Conservation (phyloP, 2,329 filamentous ascomycete genomes). For the Colletotrichum sp. region DNA sequence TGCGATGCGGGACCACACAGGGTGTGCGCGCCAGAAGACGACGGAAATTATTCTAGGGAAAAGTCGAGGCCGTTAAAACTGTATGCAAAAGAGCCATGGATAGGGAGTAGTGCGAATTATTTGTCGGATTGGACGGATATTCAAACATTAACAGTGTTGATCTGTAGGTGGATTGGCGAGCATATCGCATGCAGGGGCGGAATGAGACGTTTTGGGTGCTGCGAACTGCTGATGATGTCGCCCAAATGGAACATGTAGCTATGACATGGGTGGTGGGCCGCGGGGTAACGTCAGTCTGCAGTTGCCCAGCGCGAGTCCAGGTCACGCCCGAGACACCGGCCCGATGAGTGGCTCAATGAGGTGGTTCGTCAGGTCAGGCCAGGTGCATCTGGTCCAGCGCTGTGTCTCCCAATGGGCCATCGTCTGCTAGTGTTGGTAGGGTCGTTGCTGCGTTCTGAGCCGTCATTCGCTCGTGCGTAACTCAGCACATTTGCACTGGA, state of each 20-base stretch:
- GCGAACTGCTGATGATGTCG: slow-evolving; percentile 18
- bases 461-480: not conserved
- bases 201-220: slow-evolving; percentile 1
- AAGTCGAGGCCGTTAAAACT: not conserved
- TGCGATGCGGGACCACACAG: not conserved
- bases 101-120: not conserved
- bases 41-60: not conserved
- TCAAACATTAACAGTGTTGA: not conserved
- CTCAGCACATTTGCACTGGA: not conserved
- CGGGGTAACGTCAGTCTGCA: slow-evolving; percentile 20
- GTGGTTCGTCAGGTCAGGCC: not conserved
- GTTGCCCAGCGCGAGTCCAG: not conserved
- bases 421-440: not conserved
- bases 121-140: not conserved
- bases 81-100: not conserved
- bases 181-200: not conserved
- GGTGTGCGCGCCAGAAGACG: not conserved
- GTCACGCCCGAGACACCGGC: slow-evolving; percentile 9
- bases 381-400: not conserved
- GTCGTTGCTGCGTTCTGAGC: not conserved
- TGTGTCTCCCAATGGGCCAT: not conserved
- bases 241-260: slow-evolving; percentile 9
- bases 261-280: slow-evolving; percentile 22
- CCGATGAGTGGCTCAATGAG: not conserved
- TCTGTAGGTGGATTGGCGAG: not conserved